Evolutionary conservation across 208 protist genomes (phyloP).

Genomic region (Trypanosoma avium): DNA sequence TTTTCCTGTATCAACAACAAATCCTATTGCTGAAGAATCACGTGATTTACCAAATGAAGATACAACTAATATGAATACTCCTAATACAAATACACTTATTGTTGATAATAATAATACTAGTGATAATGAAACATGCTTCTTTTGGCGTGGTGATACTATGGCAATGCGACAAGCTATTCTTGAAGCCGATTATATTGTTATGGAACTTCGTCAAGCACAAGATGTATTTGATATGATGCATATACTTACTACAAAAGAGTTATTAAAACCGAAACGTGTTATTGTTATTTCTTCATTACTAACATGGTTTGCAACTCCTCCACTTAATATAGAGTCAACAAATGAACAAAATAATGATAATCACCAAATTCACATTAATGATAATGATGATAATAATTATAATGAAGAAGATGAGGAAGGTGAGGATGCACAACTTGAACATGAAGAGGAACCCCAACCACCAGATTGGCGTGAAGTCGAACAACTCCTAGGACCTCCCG

Average conservation of each 20-base stretch:
- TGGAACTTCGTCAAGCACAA: conserved; percentile 79
- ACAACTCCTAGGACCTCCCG: conserved; percentile 24
- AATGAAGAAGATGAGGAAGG: conserved; percentile 27
- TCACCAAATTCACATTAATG: not conserved
- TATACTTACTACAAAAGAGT: conserved; percentile 60
- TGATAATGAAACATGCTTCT: conserved; percentile 27
- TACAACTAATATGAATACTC: not conserved
- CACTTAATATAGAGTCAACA: conserved; percentile 28
- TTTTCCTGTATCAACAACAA: too few species aligned
- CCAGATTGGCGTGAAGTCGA: conserved; percentile 34
- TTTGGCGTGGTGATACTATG: conserved; percentile 59
- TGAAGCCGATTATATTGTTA: conserved; percentile 72
- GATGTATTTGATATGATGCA: conserved; percentile 83
- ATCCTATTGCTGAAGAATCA: too few species aligned
- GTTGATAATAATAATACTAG: not conserved
- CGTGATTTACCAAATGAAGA: too few species aligned
- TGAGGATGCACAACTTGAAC: conserved; percentile 19
- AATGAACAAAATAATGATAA: conserved; percentile 34
- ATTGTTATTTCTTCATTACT: conserved; percentile 88
- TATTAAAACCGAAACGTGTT: conserved; percentile 73
- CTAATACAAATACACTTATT: not conserved
- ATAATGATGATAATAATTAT: conserved; percentile 17
- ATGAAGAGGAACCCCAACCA: conserved; percentile 37
- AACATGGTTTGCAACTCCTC: conserved; percentile 88
- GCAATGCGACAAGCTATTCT: conserved; percentile 63